Conservation (phyloP, 306 rosid species). For the Rosa rugosa region DNA sequence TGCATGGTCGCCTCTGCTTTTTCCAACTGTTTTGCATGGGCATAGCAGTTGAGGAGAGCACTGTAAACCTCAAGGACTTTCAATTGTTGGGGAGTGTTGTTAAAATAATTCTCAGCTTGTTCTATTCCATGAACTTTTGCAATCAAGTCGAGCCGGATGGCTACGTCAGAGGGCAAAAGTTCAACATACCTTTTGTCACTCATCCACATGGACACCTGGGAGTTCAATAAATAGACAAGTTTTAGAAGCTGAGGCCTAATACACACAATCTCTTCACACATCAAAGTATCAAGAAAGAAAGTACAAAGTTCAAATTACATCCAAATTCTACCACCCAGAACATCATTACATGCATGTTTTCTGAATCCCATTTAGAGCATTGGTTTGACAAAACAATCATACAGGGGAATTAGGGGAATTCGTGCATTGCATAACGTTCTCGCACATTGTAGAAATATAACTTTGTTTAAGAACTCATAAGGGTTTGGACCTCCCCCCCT, state of each 20-base stretch:
- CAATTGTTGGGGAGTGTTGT: slow-evolving; percentile 23
- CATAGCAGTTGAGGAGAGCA: slow-evolving; percentile 35
- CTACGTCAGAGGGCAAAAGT: neutral
- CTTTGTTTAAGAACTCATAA: neutral
- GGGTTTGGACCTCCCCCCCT: neutral
- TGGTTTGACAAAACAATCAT: neutral
- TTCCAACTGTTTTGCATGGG: slow-evolving; percentile 20
- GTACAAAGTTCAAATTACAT: neutral
- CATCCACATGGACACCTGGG: slow-evolving; percentile 32
- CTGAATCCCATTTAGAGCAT: neutral
- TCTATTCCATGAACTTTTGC: slow-evolving; percentile 35
- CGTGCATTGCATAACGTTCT: neutral
- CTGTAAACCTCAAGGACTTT: slow-evolving; percentile 20
- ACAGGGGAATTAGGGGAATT: neutral
- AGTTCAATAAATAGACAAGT: neutral
- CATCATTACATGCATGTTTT: neutral
- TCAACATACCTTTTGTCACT: slow-evolving; percentile 21
- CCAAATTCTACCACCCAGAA: neutral
- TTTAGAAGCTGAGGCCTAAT: neutral
- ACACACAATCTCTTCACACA: neutral
- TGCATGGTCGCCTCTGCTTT: slow-evolving; percentile 33
- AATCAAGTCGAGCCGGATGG: slow-evolving; percentile 28
- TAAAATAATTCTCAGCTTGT: slow-evolving; percentile 35
- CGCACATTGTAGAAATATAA: neutral
- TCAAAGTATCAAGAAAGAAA: neutral